These are phyloP conservation scores for Gremmenia infestans DNA, from an alignment of 2,329 filamentous ascomycete genomes.

Conservation along the genomic window DNA sequence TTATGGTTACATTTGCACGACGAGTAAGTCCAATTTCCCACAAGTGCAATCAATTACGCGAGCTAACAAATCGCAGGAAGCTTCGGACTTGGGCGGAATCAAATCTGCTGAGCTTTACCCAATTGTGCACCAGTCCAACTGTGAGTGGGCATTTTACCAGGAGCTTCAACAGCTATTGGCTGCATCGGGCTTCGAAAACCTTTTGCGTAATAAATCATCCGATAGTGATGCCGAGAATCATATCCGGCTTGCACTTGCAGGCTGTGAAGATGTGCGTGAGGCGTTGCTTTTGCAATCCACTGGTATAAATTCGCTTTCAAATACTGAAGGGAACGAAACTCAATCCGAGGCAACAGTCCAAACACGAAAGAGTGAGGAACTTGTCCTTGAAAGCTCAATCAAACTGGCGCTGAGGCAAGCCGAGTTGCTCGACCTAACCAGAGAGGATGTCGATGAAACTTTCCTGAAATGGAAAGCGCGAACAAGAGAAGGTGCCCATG, in stretches of 20 bases:
- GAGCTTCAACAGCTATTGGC: conserved; percentile 51
- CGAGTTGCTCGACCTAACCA: not conserved
- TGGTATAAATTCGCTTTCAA: not conserved
- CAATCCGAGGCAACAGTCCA: no score
- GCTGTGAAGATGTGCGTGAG: not conserved
- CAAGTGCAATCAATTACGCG: not conserved
- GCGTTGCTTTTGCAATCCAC: not conserved
- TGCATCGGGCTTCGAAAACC: conserved; percentile 40
- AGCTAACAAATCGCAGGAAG: conserved; percentile 30
- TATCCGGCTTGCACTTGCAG: not conserved
- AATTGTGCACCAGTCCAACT: conserved; percentile 39
- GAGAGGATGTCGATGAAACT: conserved; percentile 1
- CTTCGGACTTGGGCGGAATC: conserved; percentile 41
- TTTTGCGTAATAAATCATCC: not conserved
- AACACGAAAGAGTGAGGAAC: not conserved
- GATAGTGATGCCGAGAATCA: conserved; percentile 3
- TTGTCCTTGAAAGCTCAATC: not conserved
- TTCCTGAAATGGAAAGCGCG: conserved; percentile 3
- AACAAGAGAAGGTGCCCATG: not conserved
- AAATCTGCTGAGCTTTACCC: conserved; percentile 38
- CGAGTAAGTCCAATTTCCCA: conserved; percentile 16
- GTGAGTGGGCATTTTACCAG: conserved; percentile 48
- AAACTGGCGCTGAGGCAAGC: not conserved
- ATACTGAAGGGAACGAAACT: not conserved
- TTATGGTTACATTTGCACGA: conserved; percentile 41